phyloP scores from a whole-genome alignment of 139 green algal species.

The Tetradesmus lagerheimii region DNA sequence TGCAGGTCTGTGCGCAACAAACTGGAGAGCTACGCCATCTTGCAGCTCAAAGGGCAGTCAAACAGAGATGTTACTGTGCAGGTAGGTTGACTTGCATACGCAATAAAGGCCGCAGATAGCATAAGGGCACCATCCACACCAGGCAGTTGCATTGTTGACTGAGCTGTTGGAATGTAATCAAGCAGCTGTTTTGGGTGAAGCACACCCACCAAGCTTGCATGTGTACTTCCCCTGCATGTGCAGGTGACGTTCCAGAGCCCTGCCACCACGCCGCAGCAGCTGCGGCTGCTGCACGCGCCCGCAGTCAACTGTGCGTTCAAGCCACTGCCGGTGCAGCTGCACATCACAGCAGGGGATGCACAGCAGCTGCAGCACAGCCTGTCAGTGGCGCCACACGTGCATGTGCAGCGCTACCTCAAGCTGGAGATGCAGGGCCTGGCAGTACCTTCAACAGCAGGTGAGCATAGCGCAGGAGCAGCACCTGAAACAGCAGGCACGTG shows the following conservation, averaged over 20 bases:
- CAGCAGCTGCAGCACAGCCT: neutral
- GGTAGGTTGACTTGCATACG: neutral
- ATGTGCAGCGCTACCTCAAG: constrained; percentile 25
- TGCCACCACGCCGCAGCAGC: neutral
- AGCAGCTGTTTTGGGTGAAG: neutral
- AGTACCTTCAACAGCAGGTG: neutral
- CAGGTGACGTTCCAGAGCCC: constrained; percentile 16
- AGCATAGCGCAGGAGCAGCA: neutral
- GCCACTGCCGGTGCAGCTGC: constrained; percentile 1
- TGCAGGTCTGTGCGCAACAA: constrained; percentile 40
- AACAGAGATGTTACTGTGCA: neutral
- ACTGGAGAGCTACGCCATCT: constrained; percentile 29
- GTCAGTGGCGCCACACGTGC: neutral
- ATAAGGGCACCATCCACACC: neutral
- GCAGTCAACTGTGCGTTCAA: neutral
- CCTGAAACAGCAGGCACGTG: neutral
- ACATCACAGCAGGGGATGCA: neutral
- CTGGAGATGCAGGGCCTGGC: constrained; percentile 27
- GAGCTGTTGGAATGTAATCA: neutral
- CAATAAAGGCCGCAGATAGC: too few relatives aligned
- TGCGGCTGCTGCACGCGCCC: constrained; percentile 20
- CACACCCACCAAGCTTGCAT: neutral
- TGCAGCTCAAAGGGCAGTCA: constrained; percentile 7
- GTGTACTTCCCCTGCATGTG: neutral
- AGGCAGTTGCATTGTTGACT: neutral